These are phyloP conservation scores for Trichopus zeylanicus DNA, from an alignment of 116 monocot genomes.

Conservation along the genomic window DNA sequence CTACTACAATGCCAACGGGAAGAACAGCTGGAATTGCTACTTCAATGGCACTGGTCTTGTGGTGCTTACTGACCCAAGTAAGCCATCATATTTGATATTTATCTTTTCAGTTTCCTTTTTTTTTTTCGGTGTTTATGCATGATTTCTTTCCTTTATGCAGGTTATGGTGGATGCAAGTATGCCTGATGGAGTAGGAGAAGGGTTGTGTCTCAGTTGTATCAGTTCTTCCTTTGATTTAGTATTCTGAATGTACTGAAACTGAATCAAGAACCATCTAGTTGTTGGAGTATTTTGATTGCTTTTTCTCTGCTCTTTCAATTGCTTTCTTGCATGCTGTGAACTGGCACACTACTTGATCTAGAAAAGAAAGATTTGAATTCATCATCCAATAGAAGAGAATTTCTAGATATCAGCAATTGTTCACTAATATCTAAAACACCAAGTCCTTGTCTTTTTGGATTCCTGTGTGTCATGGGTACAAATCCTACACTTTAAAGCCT, in stretches of 20 bases:
- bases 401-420: not conserved
- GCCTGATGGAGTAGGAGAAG: too few species aligned
- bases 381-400: not conserved
- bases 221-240: too few species aligned
- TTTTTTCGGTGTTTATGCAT: not conserved
- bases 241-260: too few species aligned
- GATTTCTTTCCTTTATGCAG: too few species aligned
- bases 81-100: not conserved
- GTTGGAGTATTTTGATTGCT: too few species aligned
- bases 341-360: too few species aligned
- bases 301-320: too few species aligned
- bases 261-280: too few species aligned
- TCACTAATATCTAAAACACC: not conserved
- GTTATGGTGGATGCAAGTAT: too few species aligned
- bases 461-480: too few species aligned
- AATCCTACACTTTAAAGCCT: not conserved
- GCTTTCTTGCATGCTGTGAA: too few species aligned
- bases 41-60: slow-evolving; percentile 16
- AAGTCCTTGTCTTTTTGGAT: not conserved
- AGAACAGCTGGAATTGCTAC: slow-evolving; percentile 11
- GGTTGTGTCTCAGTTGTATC: too few species aligned
- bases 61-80: slow-evolving; percentile 13
- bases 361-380: not conserved
- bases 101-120: not conserved
- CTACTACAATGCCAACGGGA: slow-evolving; percentile 10